Percentiles rank a stretch among this genome's conserved stretches.
phyloP scores from a whole-genome alignment of 1,284 basidiomycete genomes.

The Pseudozyma tsukubaensis region DNA sequence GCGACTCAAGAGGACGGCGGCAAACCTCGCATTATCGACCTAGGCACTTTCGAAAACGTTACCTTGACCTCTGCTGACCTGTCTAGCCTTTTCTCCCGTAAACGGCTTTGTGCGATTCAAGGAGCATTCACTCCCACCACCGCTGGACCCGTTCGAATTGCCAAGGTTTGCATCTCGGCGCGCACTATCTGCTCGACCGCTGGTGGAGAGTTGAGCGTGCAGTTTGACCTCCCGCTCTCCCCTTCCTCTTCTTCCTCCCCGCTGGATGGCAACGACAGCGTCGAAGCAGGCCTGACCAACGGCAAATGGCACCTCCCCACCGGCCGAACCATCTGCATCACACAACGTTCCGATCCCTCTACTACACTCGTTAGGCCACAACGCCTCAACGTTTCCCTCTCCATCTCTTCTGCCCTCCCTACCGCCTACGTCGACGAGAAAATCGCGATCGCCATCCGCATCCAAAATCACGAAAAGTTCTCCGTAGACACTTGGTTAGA shows the following conservation, averaged over 20 bases:
- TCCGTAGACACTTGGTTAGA: conserved; percentile 16
- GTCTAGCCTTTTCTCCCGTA: not conserved
- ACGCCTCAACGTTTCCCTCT: conserved; percentile 14
- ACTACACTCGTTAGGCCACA: conserved; percentile 10
- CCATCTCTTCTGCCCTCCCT: not conserved
- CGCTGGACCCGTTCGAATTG: conserved; percentile 1
- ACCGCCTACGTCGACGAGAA: conserved; percentile 29
- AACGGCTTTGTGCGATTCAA: conserved; percentile 12
- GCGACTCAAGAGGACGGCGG: not conserved
- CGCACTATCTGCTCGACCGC: not conserved
- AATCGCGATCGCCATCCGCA: conserved; percentile 15
- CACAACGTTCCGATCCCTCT: conserved; percentile 12
- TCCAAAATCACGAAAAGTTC: conserved; percentile 24
- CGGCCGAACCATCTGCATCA: conserved; percentile 1
- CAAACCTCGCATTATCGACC: conserved; percentile 10
- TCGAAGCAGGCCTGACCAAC: not conserved
- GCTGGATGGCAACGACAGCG: not conserved
- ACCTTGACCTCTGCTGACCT: not conserved
- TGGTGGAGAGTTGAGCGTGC: not conserved
- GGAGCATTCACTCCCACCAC: conserved; percentile 1
- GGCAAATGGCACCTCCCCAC: conserved; percentile 16
- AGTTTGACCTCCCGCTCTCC: conserved; percentile 1
- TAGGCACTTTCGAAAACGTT: conserved; percentile 11
- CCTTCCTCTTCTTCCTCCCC: too few species aligned
- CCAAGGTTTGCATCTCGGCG: not conserved